Percentiles rank a stretch among this genome's conserved stretches.
Evolutionary conservation across 305 asterid genomes (phyloP).

Genomic region (Lippia alba): DNA sequence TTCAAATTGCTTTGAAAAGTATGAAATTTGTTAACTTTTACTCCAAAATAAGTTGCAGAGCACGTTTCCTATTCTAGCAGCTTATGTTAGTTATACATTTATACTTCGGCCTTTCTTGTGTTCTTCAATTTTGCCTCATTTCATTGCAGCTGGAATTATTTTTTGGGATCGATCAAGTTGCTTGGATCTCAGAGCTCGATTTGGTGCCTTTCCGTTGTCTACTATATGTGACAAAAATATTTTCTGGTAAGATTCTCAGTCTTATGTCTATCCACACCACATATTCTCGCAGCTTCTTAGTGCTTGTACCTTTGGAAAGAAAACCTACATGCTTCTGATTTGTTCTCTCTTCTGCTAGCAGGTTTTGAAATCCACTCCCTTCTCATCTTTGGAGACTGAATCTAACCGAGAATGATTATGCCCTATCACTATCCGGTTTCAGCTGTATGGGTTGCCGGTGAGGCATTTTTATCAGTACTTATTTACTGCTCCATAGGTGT

Average conservation of each 20-base stretch:
- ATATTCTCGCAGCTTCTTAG: background rate
- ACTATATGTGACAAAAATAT: background rate
- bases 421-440: background rate
- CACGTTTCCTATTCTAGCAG: slow-evolving; percentile 4
- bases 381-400: slow-evolving; percentile 15
- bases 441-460: slow-evolving; percentile 24
- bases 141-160: slow-evolving; percentile 24
- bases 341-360: slow-evolving; percentile 19
- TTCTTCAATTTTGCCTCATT: slow-evolving; percentile 24
- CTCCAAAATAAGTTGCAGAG: slow-evolving; percentile 9
- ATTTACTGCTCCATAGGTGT: background rate
- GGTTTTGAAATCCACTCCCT: slow-evolving; percentile 19
- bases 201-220: slow-evolving; percentile 23
- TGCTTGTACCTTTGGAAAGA: slow-evolving; percentile 1
- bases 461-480: background rate
- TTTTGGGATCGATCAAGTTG: slow-evolving; percentile 14
- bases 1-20: background rate
- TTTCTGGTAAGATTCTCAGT: slow-evolving; percentile 25
- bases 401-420: background rate
- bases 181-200: slow-evolving; percentile 22
- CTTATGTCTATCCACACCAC: slow-evolving; percentile 8
- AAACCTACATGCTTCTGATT: slow-evolving; percentile 15
- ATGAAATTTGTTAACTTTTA: background rate
- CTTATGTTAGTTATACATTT: slow-evolving; percentile 10
- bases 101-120: background rate